A percentile compares a stretch with the other conserved stretches of the same genome.
phyloP scores from a whole-genome alignment of 2,329 filamentous ascomycete genomes.

The Stagonosporopsis vannaccii region DNA sequence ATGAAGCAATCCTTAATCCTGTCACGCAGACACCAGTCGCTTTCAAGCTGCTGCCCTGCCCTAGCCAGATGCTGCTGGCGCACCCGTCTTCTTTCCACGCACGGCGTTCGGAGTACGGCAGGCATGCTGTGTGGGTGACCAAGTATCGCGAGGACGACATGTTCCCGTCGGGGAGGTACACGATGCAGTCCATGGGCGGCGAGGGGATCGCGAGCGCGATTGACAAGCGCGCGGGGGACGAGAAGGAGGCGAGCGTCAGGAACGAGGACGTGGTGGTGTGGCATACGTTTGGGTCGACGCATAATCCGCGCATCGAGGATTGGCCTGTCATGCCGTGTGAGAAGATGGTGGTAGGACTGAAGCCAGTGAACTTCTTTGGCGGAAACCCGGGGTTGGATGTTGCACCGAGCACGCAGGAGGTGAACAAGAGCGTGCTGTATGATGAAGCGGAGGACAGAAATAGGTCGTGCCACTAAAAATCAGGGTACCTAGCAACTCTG shows the following conservation, averaged over 20 bases:
- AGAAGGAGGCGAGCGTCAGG: constrained; percentile 7
- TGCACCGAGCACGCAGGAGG: constrained; percentile 24
- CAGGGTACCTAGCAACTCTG: neutral
- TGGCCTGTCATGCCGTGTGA: constrained; percentile 44
- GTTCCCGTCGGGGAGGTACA: constrained; percentile 33
- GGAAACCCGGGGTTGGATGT: constrained; percentile 38
- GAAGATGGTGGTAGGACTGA: constrained; percentile 31
- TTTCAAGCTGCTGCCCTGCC: constrained; percentile 57
- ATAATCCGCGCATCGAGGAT: constrained; percentile 41
- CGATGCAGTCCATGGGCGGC: constrained; percentile 37
- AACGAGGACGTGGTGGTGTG: constrained; percentile 40
- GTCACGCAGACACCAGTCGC: constrained; percentile 60
- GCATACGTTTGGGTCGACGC: constrained; percentile 40
- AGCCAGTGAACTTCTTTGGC: constrained; percentile 37
- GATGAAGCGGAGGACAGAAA: neutral
- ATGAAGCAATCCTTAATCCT: constrained; percentile 54
- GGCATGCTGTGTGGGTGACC: constrained; percentile 40
- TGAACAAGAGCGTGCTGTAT: constrained; percentile 33
- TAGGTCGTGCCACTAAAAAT: too few species aligned
- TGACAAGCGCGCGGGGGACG: neutral
- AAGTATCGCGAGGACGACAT: constrained; percentile 34
- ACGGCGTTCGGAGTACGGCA: constrained; percentile 32
- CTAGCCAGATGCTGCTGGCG: constrained; percentile 37
- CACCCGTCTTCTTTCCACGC: constrained; percentile 31
- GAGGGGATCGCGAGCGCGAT: constrained; percentile 30